Conservation (phyloP, 805 yeast species). For the Ogataea trehaloabstinens region DNA sequence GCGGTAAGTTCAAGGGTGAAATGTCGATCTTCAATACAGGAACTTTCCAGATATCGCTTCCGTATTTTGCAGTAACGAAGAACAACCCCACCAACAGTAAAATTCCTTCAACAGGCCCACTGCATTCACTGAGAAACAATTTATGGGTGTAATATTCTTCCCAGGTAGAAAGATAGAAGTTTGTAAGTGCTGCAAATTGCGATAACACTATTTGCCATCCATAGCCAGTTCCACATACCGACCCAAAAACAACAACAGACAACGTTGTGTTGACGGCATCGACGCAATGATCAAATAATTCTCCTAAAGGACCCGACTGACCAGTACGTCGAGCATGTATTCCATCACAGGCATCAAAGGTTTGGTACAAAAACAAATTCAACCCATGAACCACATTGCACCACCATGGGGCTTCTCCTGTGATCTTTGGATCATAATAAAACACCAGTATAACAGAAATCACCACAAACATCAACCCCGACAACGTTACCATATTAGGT, state of each 20-base stretch:
- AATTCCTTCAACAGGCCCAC: conserved; percentile 97
- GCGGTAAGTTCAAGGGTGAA: conserved; percentile 30
- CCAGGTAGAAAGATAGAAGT: conserved; percentile 91
- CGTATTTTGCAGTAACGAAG: conserved; percentile 61
- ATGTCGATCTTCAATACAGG: conserved; percentile 31
- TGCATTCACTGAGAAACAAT: conserved; percentile 69
- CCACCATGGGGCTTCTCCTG: conserved; percentile 68
- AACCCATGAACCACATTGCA: conserved; percentile 72
- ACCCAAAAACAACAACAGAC: conserved; percentile 68
- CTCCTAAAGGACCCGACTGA: conserved; percentile 94
- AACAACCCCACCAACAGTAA: conserved; percentile 57
- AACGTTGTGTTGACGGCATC: conserved; percentile 70
- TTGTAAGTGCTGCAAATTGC: conserved; percentile 72
- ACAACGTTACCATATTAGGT: conserved; percentile 84
- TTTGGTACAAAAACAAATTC: conserved; percentile 86
- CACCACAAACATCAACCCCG: conserved; percentile 72
- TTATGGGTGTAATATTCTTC: conserved; percentile 92
- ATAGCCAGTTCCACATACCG: conserved; percentile 76
- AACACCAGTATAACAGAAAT: conserved; percentile 63
- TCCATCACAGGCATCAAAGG: conserved; percentile 96
- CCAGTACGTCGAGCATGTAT: conserved; percentile 93
- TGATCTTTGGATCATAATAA: conserved; percentile 68
- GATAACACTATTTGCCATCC: conserved; percentile 58
- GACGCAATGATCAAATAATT: conserved; percentile 86
- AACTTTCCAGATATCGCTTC: conserved; percentile 65